Evolutionary conservation across 257 asterid genomes (phyloP).

Genomic region (Nicotiana sylvestris): DNA sequence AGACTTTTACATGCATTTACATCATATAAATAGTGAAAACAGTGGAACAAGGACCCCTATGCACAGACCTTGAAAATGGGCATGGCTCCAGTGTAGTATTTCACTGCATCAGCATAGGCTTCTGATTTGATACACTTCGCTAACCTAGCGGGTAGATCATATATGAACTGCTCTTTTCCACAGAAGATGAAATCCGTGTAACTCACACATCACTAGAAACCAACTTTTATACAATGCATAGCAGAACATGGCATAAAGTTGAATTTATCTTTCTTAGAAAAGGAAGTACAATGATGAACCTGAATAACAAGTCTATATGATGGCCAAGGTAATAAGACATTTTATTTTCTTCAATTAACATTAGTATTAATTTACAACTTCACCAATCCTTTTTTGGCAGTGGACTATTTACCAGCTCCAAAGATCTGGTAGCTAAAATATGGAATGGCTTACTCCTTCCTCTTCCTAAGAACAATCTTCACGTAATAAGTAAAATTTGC

Average conservation of each 20-base stretch:
- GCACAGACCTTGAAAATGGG: conserved; percentile 84
- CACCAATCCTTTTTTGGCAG: background rate
- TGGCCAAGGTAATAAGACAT: background rate
- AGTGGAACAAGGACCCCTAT: background rate
- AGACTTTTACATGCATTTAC: background rate
- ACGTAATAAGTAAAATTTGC: background rate
- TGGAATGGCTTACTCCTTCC: background rate
- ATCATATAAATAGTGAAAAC: background rate
- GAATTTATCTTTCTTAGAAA: background rate
- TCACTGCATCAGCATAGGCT: conserved; percentile 96
- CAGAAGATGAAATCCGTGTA: conserved; percentile 30
- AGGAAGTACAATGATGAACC: background rate
- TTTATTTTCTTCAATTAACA: background rate
- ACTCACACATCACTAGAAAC: conserved; percentile 30
- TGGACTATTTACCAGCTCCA: conserved; percentile 4
- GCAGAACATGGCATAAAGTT: background rate
- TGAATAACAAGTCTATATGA: background rate
- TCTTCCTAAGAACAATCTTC: background rate
- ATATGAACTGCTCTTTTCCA: conserved; percentile 90
- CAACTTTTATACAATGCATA: conserved; percentile 13
- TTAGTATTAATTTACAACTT: conserved; percentile 8
- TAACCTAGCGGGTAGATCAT: conserved; percentile 87
- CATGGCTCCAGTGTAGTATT: conserved; percentile 88
- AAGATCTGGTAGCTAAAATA: background rate
- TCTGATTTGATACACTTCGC: conserved; percentile 91